These are phyloP conservation scores for Penicillium ucsense DNA, from an alignment of 495 filamentous ascomycete genomes.

Conservation along the genomic window DNA sequence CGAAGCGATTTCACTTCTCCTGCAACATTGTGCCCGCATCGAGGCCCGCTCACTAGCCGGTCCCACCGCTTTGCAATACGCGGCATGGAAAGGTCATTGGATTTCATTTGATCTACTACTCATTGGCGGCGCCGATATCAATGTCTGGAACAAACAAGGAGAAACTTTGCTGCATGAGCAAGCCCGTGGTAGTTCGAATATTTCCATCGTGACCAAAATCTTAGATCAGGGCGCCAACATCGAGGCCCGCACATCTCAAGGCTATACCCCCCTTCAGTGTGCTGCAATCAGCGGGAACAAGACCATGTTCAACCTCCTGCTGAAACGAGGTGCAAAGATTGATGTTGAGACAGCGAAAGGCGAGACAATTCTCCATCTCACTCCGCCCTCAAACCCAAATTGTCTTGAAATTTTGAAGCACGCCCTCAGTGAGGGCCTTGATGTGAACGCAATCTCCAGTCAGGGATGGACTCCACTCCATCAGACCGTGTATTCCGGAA, in stretches of 20 bases:
- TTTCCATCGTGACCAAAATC: constrained; percentile 15
- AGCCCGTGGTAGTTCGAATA: constrained; percentile 4
- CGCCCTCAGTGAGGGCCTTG: too few species aligned
- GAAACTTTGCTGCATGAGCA: constrained; percentile 23
- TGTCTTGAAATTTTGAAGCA: constrained; percentile 24
- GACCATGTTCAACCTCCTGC: constrained; percentile 16
- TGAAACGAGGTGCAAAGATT: constrained; percentile 19
- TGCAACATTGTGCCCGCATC: constrained; percentile 15
- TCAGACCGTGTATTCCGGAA: too few species aligned
- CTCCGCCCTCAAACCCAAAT: constrained; percentile 14
- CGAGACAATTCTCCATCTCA: constrained; percentile 22
- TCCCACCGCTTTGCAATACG: constrained; percentile 19
- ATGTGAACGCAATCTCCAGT: too few species aligned
- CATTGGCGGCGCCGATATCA: constrained; percentile 25
- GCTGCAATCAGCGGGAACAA: constrained; percentile 23
- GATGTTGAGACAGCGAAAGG: constrained; percentile 19
- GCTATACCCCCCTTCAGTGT: constrained; percentile 25
- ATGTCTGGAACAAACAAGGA: constrained; percentile 19
- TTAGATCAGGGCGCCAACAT: constrained; percentile 25
- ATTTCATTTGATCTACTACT: constrained; percentile 23
- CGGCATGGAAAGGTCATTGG: constrained; percentile 20
- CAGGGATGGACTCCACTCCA: too few species aligned
- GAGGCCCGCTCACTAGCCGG: constrained; percentile 16
- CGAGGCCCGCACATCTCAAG: constrained; percentile 21
- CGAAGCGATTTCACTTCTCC: constrained; percentile 20